Base-by-base conservation (phyloP, 1,284 basidiomycete species). In the Pascua sp. region DNA sequence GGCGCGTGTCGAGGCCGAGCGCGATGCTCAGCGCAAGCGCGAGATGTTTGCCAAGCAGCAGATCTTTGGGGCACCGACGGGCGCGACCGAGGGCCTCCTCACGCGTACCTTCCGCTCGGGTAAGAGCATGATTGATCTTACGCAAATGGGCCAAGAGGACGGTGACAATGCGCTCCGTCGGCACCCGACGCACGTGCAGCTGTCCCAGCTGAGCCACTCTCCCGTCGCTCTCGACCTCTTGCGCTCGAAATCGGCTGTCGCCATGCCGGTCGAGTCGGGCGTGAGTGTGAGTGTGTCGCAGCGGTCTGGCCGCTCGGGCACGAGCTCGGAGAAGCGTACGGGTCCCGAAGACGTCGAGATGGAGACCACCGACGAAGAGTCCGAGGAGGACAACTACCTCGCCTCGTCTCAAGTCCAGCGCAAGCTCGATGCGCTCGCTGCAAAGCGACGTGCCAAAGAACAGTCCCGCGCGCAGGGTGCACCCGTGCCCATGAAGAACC, bases 11-110 rank as follows among this genome's bases (percentile, higher is more conserved):
- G 71, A 75, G 52, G 66, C 64, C 8, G 63, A 71, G 48, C 58
- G 69, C n/a, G 71, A 72, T 7, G 72, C 71, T 2, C 69, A 71
- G 55, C 61, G 67, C 46, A 67, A 76, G 60, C 57, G 72, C 39
- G 67, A 73, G 50, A 76, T 76, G 74, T 76, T 76, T 59, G 70
- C 74, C 8, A 76, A 76, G 51, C 62, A 70, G 55, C 64, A 69
- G 17, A 70, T 76, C 50, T 70, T 73, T 47, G 66, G 66, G 1
- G 57, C 45, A 12, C 44, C 53, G 4, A 17, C 47, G 32, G 48
- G 53, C 0, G 42, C 52, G 16, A 46, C 51, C 41, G 56, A 64
- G 24, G 73, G 73, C 17, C 55, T 74, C n/a, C 56, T 76, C 47
- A 67, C 65, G 16, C 68, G 68, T 11, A 63, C 67, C 38, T 67